A percentile compares a stretch with the other conserved stretches of the same genome.
Evolutionary conservation across 1,284 basidiomycete species (phyloP).

Genomic region (Cutaneotrichosporon mucoides): DNA sequence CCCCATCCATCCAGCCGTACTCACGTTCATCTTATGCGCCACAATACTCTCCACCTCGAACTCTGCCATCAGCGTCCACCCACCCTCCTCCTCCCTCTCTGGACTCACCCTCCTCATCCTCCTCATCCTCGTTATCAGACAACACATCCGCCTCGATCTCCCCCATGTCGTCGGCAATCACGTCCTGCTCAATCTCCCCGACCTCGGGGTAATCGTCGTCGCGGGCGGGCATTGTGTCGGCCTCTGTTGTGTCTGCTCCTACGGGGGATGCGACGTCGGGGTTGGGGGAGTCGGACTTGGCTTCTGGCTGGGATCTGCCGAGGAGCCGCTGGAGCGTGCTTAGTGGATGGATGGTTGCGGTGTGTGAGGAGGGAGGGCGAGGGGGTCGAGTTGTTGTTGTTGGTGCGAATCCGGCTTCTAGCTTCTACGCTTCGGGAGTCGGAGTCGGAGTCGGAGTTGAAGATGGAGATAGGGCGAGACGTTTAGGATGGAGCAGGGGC

Average conservation of each 20-base stretch:
- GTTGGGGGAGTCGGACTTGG: neutral
- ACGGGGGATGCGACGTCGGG: too few relatives aligned
- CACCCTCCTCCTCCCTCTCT: conserved; percentile 20
- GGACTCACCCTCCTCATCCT: conserved; percentile 22
- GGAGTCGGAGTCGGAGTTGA: too few relatives aligned
- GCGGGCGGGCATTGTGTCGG: neutral
- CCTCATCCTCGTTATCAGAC: conserved; percentile 15
- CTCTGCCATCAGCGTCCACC: conserved; percentile 18
- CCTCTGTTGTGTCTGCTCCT: neutral
- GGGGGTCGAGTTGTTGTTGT: too few relatives aligned
- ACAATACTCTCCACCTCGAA: conserved; percentile 34
- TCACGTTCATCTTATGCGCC: conserved; percentile 24
- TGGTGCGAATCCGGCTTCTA: too few relatives aligned
- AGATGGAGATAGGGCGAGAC: too few relatives aligned
- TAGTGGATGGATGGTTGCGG: neutral
- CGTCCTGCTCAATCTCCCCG: neutral
- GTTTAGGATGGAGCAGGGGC: too few relatives aligned
- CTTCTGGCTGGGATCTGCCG: neutral
- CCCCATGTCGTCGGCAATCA: neutral
- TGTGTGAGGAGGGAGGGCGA: neutral
- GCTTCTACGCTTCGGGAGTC: too few relatives aligned
- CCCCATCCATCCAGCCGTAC: neutral
- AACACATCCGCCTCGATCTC: conserved; percentile 12
- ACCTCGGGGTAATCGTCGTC: neutral
- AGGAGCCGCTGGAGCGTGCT: neutral